phyloP scores from a whole-genome alignment of 176 grass and related monocot species.

The Triticum timopheevii region DNA sequence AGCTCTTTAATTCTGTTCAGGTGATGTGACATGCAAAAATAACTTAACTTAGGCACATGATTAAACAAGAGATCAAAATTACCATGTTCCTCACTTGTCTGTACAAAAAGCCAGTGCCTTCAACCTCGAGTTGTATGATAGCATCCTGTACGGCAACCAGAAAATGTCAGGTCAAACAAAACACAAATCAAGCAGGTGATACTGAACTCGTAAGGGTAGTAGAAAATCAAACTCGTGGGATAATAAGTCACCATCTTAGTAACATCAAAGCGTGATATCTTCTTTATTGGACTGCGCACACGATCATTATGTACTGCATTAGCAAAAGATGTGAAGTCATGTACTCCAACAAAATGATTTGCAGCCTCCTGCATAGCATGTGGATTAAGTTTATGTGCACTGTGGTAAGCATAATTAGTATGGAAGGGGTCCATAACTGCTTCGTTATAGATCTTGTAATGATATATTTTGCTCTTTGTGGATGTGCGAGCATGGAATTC shows the following conservation, averaged over 20 bases:
- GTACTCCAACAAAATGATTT: slow-evolving; percentile 75
- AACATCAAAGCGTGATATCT: slow-evolving; percentile 78
- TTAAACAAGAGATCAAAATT: slow-evolving; percentile 34
- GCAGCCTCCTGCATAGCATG: slow-evolving; percentile 80
- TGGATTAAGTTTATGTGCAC: slow-evolving; percentile 74
- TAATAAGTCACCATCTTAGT: slow-evolving; percentile 63
- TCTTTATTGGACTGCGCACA: slow-evolving; percentile 61
- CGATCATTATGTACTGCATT: slow-evolving; percentile 75
- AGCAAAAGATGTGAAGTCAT: slow-evolving; percentile 91
- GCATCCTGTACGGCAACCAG: slow-evolving; percentile 53
- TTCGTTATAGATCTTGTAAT: slow-evolving; percentile 91
- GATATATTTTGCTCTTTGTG: slow-evolving; percentile 87
- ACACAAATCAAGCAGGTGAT: background rate
- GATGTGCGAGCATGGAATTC: slow-evolving; percentile 91
- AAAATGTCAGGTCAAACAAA: slow-evolving; percentile 30
- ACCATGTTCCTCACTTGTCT: slow-evolving; percentile 99
- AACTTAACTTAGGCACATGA: background rate
- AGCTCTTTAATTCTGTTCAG: background rate
- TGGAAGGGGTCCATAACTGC: slow-evolving; percentile 88
- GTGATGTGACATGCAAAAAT: background rate
- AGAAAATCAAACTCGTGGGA: background rate
- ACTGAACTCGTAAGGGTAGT: background rate
- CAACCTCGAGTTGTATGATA: slow-evolving; percentile 85
- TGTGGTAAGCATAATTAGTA: slow-evolving; percentile 65
- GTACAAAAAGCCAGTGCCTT: slow-evolving; percentile 93